These are phyloP conservation scores for Eucalyptus cladocalyx DNA, from an alignment of 345 rosid species.

Conservation along the genomic window DNA sequence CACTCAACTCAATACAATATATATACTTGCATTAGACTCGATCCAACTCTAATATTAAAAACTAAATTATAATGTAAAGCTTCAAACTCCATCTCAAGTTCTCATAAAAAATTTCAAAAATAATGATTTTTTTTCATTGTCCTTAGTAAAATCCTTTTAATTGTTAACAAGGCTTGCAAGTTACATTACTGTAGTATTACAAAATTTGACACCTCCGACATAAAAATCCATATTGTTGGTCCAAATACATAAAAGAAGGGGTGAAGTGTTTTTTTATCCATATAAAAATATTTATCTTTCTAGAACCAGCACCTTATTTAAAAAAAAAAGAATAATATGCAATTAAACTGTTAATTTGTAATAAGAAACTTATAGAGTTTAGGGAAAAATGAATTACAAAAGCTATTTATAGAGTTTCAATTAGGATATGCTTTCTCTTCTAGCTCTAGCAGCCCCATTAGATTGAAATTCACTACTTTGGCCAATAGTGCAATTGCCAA, in stretches of 20 bases:
- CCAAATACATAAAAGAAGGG: not conserved
- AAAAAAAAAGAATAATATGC: no score
- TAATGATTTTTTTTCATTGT: not conserved
- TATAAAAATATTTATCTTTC: no score
- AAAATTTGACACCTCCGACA: not conserved
- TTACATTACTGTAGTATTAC: no score
- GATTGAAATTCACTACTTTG: not conserved
- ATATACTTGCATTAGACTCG: no score
- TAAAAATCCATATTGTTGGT: not conserved
- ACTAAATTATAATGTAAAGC: no score
- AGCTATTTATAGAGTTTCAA: not conserved
- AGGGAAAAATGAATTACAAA: not conserved
- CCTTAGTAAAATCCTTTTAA: not conserved
- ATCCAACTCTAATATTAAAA: no score
- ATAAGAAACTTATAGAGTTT: no score
- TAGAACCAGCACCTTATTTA: no score
- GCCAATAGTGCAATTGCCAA: not conserved
- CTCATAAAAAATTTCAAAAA: no score
- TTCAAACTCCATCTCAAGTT: no score
- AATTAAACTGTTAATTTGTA: not conserved
- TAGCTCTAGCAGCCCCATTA: not conserved
- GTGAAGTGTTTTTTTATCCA: not conserved
- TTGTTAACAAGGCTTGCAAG: not conserved
- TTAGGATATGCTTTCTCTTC: not conserved
- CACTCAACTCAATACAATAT: no score